phyloP scores from a whole-genome alignment of 1,139 yeast genomes.

The Debaryomyces fabryi region DNA sequence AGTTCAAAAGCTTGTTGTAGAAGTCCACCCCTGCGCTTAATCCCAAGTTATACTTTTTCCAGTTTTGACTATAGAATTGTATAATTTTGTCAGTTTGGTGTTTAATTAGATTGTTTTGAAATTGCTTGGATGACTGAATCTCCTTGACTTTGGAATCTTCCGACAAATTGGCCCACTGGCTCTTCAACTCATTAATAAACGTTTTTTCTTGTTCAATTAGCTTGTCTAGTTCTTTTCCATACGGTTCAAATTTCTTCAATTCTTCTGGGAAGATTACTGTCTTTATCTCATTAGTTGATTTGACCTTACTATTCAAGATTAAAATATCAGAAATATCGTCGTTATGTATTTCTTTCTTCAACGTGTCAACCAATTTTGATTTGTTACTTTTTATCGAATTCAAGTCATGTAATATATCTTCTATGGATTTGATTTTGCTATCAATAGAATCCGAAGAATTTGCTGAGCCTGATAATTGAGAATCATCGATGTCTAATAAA shows the following conservation, averaged over 20 bases:
- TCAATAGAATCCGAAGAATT: conserved; percentile 28
- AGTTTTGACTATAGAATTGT: conserved; percentile 54
- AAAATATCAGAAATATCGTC: conserved; percentile 87
- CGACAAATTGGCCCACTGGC: conserved; percentile 58
- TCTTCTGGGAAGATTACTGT: conserved; percentile 69
- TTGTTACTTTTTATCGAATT: conserved; percentile 60
- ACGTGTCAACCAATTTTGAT: conserved; percentile 56
- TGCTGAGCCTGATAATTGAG: conserved; percentile 19
- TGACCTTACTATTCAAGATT: conserved; percentile 64
- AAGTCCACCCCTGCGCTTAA: conserved; percentile 62
- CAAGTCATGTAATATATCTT: conserved; percentile 49
- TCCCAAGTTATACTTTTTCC: conserved; percentile 64
- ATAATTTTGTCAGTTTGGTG: conserved; percentile 42
- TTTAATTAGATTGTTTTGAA: conserved; percentile 24
- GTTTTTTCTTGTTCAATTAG: conserved; percentile 65
- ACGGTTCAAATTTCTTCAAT: conserved; percentile 74
- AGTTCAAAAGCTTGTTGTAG: conserved; percentile 57
- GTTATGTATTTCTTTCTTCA: conserved; percentile 70
- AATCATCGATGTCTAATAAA: conserved; percentile 66
- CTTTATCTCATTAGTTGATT: conserved; percentile 59
- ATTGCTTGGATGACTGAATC: conserved; percentile 38
- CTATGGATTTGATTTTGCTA: conserved; percentile 43
- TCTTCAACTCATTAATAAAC: conserved; percentile 58
- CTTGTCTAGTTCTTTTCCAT: conserved; percentile 66
- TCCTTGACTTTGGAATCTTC: conserved; percentile 46